These are phyloP conservation scores for Annulohypoxylon moriforme DNA, from an alignment of 495 filamentous ascomycete species.

Conservation along the genomic window DNA sequence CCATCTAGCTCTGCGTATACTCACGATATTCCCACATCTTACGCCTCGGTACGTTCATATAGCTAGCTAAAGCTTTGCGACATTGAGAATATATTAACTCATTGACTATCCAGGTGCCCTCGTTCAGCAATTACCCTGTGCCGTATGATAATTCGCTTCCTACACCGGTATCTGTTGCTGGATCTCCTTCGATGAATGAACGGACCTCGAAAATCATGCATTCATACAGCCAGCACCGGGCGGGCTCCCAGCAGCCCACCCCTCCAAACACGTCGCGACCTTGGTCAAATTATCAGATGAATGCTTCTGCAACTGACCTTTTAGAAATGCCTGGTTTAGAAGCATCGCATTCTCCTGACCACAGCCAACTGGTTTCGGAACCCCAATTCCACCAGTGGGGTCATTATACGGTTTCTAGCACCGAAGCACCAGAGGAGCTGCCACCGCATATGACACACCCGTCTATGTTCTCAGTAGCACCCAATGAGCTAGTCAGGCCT, in stretches of 20 bases:
- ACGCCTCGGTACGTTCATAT: constrained; percentile 44
- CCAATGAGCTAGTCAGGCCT: constrained; percentile 41
- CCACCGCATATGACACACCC: constrained; percentile 33
- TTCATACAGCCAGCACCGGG: constrained; percentile 51
- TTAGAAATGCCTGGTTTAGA: constrained; percentile 44
- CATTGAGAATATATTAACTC: constrained; percentile 21
- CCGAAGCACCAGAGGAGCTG: constrained; percentile 38
- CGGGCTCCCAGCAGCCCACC: constrained; percentile 53
- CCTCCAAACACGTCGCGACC: constrained; percentile 57
- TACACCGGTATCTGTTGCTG: constrained; percentile 59
- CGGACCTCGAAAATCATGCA: constrained; percentile 52
- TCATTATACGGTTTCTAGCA: constrained; percentile 46
- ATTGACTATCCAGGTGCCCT: constrained; percentile 50
- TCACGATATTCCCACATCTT: constrained; percentile 46
- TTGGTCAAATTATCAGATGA: constrained; percentile 53
- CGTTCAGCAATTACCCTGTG: constrained; percentile 57
- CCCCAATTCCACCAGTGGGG: constrained; percentile 47
- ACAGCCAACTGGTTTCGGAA: constrained; percentile 39
- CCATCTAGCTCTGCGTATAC: constrained; percentile 42
- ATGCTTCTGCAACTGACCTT: constrained; percentile 48
- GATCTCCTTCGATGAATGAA: constrained; percentile 57
- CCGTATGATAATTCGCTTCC: constrained; percentile 57
- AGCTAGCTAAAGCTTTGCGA: not conserved
- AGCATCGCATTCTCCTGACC: constrained; percentile 44
- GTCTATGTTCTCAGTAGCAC: constrained; percentile 36